Conservation (phyloP, 1,284 basidiomycete genomes). For the Volvariella surrecta region DNA sequence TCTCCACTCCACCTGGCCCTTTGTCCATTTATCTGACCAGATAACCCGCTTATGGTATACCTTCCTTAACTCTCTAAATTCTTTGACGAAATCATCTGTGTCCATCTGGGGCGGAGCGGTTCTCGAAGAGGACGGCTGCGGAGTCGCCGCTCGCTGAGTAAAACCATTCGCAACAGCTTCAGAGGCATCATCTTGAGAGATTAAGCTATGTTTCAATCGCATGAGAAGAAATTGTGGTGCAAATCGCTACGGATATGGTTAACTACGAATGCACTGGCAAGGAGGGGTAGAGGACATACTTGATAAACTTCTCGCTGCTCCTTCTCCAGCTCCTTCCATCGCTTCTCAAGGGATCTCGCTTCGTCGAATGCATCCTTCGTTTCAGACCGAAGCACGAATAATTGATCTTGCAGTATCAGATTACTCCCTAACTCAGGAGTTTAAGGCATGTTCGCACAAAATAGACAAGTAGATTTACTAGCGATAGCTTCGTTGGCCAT, state of each 20-base stretch:
- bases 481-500: slow-evolving; percentile 80
- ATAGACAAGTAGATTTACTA: slow-evolving; percentile 36
- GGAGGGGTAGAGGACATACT: slow-evolving; percentile 33
- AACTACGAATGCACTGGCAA: slow-evolving; percentile 5
- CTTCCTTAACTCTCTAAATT: slow-evolving; percentile 82
- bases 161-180: slow-evolving; percentile 78
- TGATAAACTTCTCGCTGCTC: slow-evolving; percentile 85
- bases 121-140: slow-evolving; percentile 20
- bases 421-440: slow-evolving; percentile 52
- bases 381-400: slow-evolving; percentile 68
- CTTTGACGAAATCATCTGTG: slow-evolving; percentile 80
- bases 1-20: slow-evolving; percentile 77
- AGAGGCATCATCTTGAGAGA: slow-evolving; percentile 81
- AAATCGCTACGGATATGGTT: slow-evolving; percentile 49
- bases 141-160: slow-evolving; percentile 40
- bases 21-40: slow-evolving; percentile 81
- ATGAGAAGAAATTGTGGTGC: slow-evolving; percentile 80
- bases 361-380: slow-evolving; percentile 82
- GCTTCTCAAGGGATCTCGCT: slow-evolving; percentile 68
- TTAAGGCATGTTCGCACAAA: slow-evolving; percentile 1
- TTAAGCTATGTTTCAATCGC: slow-evolving; percentile 78
- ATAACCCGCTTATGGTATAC: slow-evolving; percentile 85
- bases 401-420: slow-evolving; percentile 60
- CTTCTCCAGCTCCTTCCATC: slow-evolving; percentile 80
- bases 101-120: slow-evolving; percentile 41